Percentiles rank a stretch among this genome's conserved stretches.
Evolutionary conservation across 106 monocot genomes (phyloP).

Genomic region (Phalaenopsis aphrodite): DNA sequence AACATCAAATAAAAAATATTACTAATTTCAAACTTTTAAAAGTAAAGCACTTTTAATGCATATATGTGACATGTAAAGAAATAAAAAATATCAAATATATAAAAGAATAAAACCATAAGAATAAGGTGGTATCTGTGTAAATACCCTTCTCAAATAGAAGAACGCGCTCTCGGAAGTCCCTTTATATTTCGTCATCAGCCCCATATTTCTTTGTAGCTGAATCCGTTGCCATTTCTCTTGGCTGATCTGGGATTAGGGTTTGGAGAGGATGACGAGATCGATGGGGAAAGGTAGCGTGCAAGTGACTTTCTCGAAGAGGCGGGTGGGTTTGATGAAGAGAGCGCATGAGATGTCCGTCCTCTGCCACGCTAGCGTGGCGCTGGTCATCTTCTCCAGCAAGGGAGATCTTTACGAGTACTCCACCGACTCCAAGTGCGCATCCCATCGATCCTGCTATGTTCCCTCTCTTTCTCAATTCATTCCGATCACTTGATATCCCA

Average conservation of each 20-base stretch:
- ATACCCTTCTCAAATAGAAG: too few relatives aligned
- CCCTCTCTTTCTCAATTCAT: background rate
- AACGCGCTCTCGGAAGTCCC: too few relatives aligned
- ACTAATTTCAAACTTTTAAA: too few relatives aligned
- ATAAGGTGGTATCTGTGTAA: too few relatives aligned
- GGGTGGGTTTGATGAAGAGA: background rate
- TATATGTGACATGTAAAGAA: too few relatives aligned
- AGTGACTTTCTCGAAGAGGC: conserved; percentile 7
- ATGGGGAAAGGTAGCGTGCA: conserved; percentile 7
- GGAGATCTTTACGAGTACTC: conserved; percentile 2
- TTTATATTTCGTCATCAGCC: background rate
- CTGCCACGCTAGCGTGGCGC: background rate
- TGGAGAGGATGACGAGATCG: background rate
- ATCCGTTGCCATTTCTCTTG: background rate
- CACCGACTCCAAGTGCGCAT: background rate
- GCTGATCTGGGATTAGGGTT: background rate
- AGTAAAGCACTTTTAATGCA: too few relatives aligned
- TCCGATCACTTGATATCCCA: too few relatives aligned
- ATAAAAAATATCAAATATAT: too few relatives aligned
- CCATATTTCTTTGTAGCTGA: background rate
- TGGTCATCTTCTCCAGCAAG: conserved; percentile 8
- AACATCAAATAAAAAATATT: too few relatives aligned
- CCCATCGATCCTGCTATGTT: background rate
- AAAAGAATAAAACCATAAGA: too few relatives aligned
- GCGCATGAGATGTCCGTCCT: conserved; percentile 8